Evolutionary conservation across 1,284 basidiomycete genomes (phyloP).

Genomic region (Inonotus obliquus): DNA sequence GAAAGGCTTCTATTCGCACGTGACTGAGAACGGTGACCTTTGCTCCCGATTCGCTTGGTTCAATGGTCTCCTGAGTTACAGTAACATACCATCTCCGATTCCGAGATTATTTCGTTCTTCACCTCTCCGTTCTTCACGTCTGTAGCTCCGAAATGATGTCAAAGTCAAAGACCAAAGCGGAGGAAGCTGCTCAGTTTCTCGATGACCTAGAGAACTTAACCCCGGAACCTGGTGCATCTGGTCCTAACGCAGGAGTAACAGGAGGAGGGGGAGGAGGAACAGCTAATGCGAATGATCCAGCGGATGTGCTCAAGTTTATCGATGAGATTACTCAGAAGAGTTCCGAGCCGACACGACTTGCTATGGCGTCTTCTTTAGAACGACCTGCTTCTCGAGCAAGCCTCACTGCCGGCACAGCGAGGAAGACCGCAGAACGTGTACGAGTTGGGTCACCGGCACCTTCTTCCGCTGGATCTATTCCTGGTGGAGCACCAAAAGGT

Average conservation of each 20-base stretch:
- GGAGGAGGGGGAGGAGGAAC: conserved; percentile 8
- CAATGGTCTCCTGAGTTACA: too few relatives aligned
- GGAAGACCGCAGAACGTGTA: conserved; percentile 75
- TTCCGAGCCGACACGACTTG: conserved; percentile 62
- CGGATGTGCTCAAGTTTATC: conserved; percentile 84
- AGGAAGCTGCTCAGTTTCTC: conserved; percentile 86
- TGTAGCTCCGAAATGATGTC: conserved; percentile 22
- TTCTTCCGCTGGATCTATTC: background rate
- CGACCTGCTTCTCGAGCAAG: conserved; percentile 61
- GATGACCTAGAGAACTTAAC: conserved; percentile 84
- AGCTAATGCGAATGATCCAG: conserved; percentile 51
- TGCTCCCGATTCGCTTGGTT: too few relatives aligned
- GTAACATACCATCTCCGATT: background rate
- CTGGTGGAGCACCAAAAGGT: background rate
- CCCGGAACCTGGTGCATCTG: conserved; percentile 27
- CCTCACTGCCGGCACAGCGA: conserved; percentile 48
- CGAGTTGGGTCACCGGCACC: conserved; percentile 51
- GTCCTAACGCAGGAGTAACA: conserved; percentile 24
- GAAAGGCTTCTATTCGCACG: background rate
- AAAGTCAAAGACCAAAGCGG: conserved; percentile 77
- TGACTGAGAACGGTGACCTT: background rate
- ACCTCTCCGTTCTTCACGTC: background rate
- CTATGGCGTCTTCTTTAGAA: conserved; percentile 46
- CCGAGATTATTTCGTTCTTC: background rate
- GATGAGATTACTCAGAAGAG: conserved; percentile 93